phyloP scores from a whole-genome alignment of 495 filamentous ascomycete species.

The Penicillium steckii region DNA sequence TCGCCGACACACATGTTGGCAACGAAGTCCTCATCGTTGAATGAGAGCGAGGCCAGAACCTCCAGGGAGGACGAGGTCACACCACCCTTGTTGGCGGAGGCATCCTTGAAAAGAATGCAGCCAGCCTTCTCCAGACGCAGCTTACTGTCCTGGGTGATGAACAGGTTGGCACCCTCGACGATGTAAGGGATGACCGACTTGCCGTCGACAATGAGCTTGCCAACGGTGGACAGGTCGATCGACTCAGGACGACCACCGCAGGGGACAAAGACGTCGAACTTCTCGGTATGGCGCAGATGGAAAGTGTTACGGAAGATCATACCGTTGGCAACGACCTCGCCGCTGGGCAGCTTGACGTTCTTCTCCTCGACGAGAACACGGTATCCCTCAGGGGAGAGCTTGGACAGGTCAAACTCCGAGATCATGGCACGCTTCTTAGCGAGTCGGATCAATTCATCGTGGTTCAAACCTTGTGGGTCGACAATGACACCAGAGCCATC shows the following conservation, averaged over 20 bases:
- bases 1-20: conserved; percentile 88
- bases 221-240: conserved; percentile 84
- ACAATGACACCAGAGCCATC: conserved; percentile 94
- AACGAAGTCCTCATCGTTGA: conserved; percentile 83
- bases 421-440: conserved; percentile 91
- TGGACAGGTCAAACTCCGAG: conserved; percentile 77
- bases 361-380: conserved; percentile 90
- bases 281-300: conserved; percentile 73
- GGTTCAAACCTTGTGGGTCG: conserved; percentile 86
- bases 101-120: conserved; percentile 94
- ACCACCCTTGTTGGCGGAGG: conserved; percentile 97
- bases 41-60: conserved; percentile 89
- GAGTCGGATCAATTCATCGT: conserved; percentile 75
- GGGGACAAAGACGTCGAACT: conserved; percentile 89
- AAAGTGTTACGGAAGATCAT: conserved; percentile 96
- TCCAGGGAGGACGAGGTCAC: conserved; percentile 98
- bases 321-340: conserved; percentile 86
- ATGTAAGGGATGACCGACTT: conserved; percentile 88
- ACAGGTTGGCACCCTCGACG: conserved; percentile 96
- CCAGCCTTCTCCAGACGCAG: conserved; percentile 90
- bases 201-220: conserved; percentile 78
- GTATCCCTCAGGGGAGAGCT: conserved; percentile 85
- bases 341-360: conserved; percentile 79
- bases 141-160: conserved; percentile 98
- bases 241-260: conserved; percentile 97